Evolutionary conservation across 2,329 filamentous ascomycete genomes (phyloP).

Genomic region (Pestalotiopsis sp.): DNA sequence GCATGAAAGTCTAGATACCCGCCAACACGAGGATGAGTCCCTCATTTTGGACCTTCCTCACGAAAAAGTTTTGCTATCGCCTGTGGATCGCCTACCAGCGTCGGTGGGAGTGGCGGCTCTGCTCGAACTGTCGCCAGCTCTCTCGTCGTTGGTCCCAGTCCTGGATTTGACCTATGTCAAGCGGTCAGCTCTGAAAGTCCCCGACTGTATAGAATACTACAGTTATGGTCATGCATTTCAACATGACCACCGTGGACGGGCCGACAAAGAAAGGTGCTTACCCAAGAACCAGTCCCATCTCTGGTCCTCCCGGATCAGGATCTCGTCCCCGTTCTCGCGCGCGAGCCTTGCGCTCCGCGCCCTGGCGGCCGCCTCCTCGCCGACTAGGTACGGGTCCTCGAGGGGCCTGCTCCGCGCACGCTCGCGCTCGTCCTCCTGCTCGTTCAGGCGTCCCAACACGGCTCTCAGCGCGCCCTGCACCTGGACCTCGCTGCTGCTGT

Average conservation of each 20-base stretch:
- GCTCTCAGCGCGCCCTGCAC: slow-evolving; percentile 29
- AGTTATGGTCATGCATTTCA: too few species aligned
- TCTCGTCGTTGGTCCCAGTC: slow-evolving; percentile 54
- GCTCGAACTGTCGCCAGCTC: slow-evolving; percentile 44
- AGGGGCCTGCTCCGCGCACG: slow-evolving; percentile 48
- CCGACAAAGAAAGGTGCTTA: slow-evolving; percentile 35
- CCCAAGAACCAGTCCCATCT: slow-evolving; percentile 65
- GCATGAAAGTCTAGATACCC: not conserved
- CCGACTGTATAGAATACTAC: too few species aligned
- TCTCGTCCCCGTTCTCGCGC: slow-evolving; percentile 57
- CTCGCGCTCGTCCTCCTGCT: slow-evolving; percentile 15
- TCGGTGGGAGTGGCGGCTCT: not conserved
- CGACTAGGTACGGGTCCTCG: slow-evolving; percentile 70
- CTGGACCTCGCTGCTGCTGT: slow-evolving; percentile 10
- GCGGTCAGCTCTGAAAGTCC: slow-evolving; percentile 12
- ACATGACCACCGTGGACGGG: too few species aligned
- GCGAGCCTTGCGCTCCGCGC: slow-evolving; percentile 60
- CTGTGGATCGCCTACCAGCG: not conserved
- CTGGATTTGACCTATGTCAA: slow-evolving; percentile 49
- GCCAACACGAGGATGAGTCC: not conserved
- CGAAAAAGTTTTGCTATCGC: not conserved
- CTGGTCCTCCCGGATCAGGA: slow-evolving; percentile 59
- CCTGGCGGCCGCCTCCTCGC: slow-evolving; percentile 63
- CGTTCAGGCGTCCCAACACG: slow-evolving; percentile 26
- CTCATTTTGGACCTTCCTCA: not conserved